Percentiles rank a stretch among this genome's conserved stretches.
These are phyloP conservation scores for Suhomyces sp. DNA, from an alignment of 805 yeast species.

Conservation along the genomic window DNA sequence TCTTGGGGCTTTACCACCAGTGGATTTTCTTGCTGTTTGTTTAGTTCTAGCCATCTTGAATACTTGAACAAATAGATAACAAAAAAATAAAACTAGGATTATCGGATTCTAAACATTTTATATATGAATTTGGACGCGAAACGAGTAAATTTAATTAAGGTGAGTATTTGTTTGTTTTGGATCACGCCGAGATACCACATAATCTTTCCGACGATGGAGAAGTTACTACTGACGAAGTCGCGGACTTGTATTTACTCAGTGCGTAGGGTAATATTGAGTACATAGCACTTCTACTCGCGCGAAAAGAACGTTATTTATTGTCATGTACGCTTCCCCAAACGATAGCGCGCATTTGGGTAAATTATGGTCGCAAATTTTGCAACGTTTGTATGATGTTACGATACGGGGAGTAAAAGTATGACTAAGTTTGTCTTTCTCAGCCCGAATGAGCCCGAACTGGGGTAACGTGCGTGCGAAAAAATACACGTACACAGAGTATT, in stretches of 20 bases:
- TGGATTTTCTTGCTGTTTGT: slow-evolving; percentile 92
- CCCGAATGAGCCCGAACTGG: background rate
- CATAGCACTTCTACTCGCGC: slow-evolving; percentile 1
- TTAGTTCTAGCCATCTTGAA: slow-evolving; percentile 82
- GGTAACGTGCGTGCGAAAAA: background rate
- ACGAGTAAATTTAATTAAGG: background rate
- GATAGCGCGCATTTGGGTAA: background rate
- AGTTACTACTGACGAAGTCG: background rate
- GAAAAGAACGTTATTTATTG: background rate
- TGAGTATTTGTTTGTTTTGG: background rate
- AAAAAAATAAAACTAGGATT: background rate
- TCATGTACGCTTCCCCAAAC: background rate
- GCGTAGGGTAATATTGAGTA: background rate
- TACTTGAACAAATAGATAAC: background rate
- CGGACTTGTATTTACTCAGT: background rate
- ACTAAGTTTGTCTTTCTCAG: background rate
- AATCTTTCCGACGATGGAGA: background rate
- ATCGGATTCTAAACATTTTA: background rate
- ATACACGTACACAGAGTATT: background rate
- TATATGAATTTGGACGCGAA: slow-evolving; percentile 1
- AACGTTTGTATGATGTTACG: background rate
- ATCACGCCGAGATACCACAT: background rate
- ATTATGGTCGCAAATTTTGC: background rate
- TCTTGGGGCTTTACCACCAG: slow-evolving; percentile 97
- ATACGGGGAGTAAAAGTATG: background rate